Evolutionary conservation across 202 grass and related monocot species (phyloP), one percentile per base, ranked within the genome.

Genomic region (Thinopyrum obtusiflorum): DNA sequence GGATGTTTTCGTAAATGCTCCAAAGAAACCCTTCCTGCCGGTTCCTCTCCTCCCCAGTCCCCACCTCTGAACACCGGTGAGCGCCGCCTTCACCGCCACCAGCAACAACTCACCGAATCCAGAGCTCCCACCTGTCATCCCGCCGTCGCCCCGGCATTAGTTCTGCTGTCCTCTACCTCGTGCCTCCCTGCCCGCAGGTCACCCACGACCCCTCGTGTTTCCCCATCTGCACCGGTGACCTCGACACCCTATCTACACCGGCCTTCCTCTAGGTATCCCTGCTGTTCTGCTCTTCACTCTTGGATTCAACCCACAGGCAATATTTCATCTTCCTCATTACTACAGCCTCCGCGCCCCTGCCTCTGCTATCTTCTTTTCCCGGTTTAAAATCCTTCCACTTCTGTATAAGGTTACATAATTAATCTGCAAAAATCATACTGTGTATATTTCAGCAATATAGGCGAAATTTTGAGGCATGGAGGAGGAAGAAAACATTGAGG

Each of bases 401-500:
- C 24, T 42, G 5, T 80, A 47, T 65, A 28, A 20, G 21, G 76
- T 61, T 62, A 9, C 9, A 6, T 40, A 65, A 31, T 27, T 65
- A 27, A 80, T 65, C 17, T 65, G 14, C 71, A 49, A 27, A 65
- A 47, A 21, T 42, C 37, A 13, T 12, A 20, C 33, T 6, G 0
- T 44, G 7, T 20, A 28, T 65, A 46, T 65, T 79, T 44, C 23
- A 44, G 24, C 14, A 27, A 65, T 79, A 44, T 11, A 24, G 60
- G 60, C 28, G 60, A 65, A 46, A 63, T 63, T 62, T 27, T 60
- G 60, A 78, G 81, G 14, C 49, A 90, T 90, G 89, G 85, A 87
- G 60, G 79, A 82, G 14, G 91, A 90, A 77, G 64, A 65, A 53
- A 85, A 87, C 39, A 76, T 93, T 2, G 44, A 90, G 82, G 91